Conservation (phyloP, 2,329 filamentous ascomycete species). For the Capronia americana region DNA sequence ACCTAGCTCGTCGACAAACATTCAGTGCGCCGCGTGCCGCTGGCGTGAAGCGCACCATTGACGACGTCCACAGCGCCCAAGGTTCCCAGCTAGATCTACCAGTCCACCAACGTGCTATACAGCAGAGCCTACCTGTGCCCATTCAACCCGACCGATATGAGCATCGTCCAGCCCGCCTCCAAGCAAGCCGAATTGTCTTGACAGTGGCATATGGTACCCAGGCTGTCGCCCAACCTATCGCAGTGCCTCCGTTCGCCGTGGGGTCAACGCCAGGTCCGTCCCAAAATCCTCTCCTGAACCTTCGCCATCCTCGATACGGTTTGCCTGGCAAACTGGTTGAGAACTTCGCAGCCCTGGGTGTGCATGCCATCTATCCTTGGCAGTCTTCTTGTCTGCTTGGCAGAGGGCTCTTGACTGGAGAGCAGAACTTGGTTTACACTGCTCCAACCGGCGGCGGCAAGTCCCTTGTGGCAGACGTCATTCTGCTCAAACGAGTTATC, state of each 20-base stretch:
- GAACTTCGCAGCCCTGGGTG: conserved; percentile 71
- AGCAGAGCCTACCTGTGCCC: background rate
- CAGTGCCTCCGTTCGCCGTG: conserved; percentile 26
- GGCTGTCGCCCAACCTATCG: background rate
- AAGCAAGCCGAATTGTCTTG: conserved; percentile 25
- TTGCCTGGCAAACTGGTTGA: conserved; percentile 65
- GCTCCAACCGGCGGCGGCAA: conserved; percentile 78
- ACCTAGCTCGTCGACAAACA: conserved; percentile 49
- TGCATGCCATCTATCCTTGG: conserved; percentile 78
- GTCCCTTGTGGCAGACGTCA: conserved; percentile 73
- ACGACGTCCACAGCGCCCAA: conserved; percentile 31
- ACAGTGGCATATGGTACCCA: background rate
- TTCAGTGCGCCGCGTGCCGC: conserved; percentile 51
- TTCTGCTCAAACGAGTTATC: conserved; percentile 76
- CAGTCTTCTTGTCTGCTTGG: conserved; percentile 75
- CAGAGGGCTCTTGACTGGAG: conserved; percentile 68
- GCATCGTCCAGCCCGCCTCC: conserved; percentile 17
- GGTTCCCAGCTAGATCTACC: background rate
- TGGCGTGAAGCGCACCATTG: conserved; percentile 57
- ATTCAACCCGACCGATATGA: background rate
- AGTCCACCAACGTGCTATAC: background rate
- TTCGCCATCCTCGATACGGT: conserved; percentile 69
- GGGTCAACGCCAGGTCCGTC: conserved; percentile 43
- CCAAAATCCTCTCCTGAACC: conserved; percentile 59
- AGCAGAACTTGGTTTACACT: conserved; percentile 76